phyloP scores from a whole-genome alignment of 495 filamentous ascomycete species.

The Achaetomiella virescens region DNA sequence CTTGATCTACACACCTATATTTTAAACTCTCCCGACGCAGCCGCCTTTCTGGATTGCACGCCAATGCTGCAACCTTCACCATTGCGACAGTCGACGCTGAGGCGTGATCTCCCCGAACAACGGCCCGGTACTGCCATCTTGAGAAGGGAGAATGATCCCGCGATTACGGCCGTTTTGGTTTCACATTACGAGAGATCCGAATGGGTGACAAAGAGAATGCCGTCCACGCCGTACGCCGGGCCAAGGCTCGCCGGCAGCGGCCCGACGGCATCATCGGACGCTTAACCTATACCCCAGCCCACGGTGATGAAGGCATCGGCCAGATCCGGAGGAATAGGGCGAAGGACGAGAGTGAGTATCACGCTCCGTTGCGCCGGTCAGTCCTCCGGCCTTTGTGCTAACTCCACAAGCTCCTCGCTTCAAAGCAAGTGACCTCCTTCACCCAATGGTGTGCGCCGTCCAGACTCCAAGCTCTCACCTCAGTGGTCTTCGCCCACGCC shows the following conservation, averaged over 20 bases:
- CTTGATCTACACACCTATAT: too few species aligned
- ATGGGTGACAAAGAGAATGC: slow-evolving; percentile 23
- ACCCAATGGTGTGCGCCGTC: slow-evolving; percentile 31
- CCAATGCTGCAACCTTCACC: slow-evolving; percentile 4
- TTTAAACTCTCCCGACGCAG: too few species aligned
- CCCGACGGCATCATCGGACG: slow-evolving; percentile 23
- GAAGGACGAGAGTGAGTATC: slow-evolving; percentile 20
- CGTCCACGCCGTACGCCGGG: not conserved
- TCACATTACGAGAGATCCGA: slow-evolving; percentile 13
- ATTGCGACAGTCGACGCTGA: not conserved
- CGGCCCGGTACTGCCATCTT: not conserved
- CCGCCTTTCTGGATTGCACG: not conserved
- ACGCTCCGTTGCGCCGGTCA: not conserved
- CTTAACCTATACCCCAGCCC: slow-evolving; percentile 22
- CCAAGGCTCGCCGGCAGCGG: slow-evolving; percentile 11
- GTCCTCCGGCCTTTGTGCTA: slow-evolving; percentile 5
- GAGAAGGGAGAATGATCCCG: slow-evolving; percentile 21
- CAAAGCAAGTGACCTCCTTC: slow-evolving; percentile 33
- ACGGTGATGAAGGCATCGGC: slow-evolving; percentile 11
- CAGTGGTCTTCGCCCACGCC: slow-evolving; percentile 8
- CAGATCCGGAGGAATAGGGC: slow-evolving; percentile 18
- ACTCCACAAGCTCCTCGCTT: slow-evolving; percentile 33
- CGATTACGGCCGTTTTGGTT: not conserved
- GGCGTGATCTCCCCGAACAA: not conserved
- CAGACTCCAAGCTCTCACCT: slow-evolving; percentile 9